Evolutionary conservation across 2,329 filamentous ascomycete genomes (phyloP).

Genomic region (Aureobasidium sp.): DNA sequence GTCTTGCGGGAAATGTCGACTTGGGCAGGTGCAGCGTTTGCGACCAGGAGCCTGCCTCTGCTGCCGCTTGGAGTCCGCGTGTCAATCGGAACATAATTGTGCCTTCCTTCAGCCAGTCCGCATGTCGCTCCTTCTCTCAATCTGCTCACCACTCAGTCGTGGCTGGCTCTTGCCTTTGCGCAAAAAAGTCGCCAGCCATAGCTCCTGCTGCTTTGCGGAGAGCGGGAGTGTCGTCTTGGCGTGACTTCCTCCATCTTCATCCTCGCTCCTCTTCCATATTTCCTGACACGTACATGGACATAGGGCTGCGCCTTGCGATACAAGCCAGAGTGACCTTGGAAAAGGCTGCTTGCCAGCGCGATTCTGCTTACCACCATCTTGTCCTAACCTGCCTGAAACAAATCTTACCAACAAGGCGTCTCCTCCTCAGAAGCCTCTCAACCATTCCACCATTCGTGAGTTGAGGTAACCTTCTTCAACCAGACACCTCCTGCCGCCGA

Average conservation of each 20-base stretch:
- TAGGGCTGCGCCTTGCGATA: neutral
- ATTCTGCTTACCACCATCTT: neutral
- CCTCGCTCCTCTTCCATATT: neutral
- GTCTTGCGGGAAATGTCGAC: constrained; percentile 44
- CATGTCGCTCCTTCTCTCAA: constrained; percentile 12
- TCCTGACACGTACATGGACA: neutral
- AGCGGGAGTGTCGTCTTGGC: neutral
- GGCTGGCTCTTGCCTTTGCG: neutral
- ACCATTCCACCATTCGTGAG: neutral
- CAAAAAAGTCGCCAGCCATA: constrained; percentile 1
- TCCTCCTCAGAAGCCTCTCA: neutral
- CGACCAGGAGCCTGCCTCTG: constrained; percentile 29
- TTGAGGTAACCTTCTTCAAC: neutral
- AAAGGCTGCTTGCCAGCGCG: neutral
- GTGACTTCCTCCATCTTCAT: neutral
- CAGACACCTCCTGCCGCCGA: neutral
- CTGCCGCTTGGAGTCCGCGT: constrained; percentile 14
- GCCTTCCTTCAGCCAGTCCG: neutral
- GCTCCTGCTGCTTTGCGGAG: neutral
- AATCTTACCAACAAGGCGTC: neutral
- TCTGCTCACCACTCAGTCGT: neutral
- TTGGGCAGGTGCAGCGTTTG: constrained; percentile 42
- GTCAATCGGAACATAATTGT: constrained; percentile 11
- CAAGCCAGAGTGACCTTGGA: neutral
- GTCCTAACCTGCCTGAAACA: neutral